Evolutionary conservation across 164 flowering plant species (phyloP), one percentile per base, ranked within the genome.

Genomic region (Annona squamosa): DNA sequence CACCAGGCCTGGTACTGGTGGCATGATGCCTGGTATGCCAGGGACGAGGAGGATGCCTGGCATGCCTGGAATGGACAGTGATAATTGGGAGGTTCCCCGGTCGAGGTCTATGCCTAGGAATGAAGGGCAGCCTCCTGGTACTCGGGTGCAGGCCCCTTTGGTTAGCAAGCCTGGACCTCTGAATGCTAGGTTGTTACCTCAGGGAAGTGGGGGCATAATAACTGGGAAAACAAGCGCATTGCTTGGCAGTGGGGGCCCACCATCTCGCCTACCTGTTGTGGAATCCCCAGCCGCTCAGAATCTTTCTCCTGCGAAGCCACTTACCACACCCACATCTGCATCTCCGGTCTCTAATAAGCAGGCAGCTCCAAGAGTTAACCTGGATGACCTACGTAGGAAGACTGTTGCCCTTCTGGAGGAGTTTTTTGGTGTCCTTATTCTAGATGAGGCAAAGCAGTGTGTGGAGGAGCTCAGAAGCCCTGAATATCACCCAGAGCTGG

Each of bases 21-120:
- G 97, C 59, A 84, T 93, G 99, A 93, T 95, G 97, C 98, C 97
- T 68, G 99, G 98, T 43, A 91, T 95, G 97, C 99, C 99, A 13
- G 98, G 98, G 67, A 63, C 86, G 0, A 84, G 94, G 79, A 90
- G 78, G 81, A 93, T 91, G 94, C 97, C 97, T 73, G 98, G 98
- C 57, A 85, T 89, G 93, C 98, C 98, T 4, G 97, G 89, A 46
- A 74, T 85, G 1, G 97, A 90, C 57, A 86, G 84, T 77, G 94
- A 93, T 74, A 90, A 89, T 65, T 96, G 99, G 99, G 98, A 93
- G 83, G 84, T 92, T 19, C 91, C 86, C 0, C 81, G 95, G 73
- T 77, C 72, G 45, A 83, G 95, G 5, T 82, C 94, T 46, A 85
- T 85, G 87, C 81, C 88, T 0, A 86, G 81, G 78, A 89, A 84